These are phyloP conservation scores for Sclerotinia trifoliorum DNA, from an alignment of 2,329 filamentous ascomycete genomes.

Conservation along the genomic window DNA sequence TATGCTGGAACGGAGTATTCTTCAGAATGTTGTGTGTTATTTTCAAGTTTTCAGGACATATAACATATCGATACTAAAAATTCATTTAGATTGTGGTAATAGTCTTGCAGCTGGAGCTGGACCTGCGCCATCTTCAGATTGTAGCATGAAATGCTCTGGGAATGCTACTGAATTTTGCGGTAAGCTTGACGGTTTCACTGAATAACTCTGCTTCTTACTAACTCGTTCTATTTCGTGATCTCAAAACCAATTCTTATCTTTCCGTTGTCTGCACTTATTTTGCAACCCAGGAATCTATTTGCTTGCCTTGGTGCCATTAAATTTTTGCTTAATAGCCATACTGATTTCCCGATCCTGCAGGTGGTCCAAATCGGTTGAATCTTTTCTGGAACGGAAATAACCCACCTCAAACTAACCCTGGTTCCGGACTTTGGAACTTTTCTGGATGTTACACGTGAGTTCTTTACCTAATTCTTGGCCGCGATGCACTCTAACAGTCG, in stretches of 20 bases:
- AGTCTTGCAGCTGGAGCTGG: constrained; percentile 25
- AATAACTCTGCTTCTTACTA: not conserved
- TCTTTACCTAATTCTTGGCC: not conserved
- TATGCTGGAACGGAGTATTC: constrained; percentile 38
- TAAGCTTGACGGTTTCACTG: not conserved
- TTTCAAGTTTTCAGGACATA: constrained; percentile 19
- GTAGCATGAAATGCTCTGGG: constrained; percentile 36
- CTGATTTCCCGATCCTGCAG: not conserved
- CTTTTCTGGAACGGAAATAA: constrained; percentile 36
- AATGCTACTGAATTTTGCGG: constrained; percentile 41
- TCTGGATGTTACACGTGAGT: constrained; percentile 35
- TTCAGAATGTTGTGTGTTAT: constrained; percentile 35
- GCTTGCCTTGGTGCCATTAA: not conserved
- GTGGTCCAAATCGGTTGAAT: constrained; percentile 36
- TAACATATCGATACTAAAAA: constrained; percentile 5
- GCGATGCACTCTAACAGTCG: not conserved
- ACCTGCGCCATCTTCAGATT: constrained; percentile 28
- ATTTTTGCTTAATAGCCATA: not conserved
- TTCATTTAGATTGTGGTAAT: constrained; percentile 31
- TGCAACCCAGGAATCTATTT: not conserved
- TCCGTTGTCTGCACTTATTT: not conserved
- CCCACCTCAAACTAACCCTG: constrained; percentile 31
- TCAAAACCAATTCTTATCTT: not conserved
- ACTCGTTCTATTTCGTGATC: not conserved
- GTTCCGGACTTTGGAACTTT: constrained; percentile 27